Conservation (phyloP, 306 rosid species). For the Begonia loranthoides region DNA sequence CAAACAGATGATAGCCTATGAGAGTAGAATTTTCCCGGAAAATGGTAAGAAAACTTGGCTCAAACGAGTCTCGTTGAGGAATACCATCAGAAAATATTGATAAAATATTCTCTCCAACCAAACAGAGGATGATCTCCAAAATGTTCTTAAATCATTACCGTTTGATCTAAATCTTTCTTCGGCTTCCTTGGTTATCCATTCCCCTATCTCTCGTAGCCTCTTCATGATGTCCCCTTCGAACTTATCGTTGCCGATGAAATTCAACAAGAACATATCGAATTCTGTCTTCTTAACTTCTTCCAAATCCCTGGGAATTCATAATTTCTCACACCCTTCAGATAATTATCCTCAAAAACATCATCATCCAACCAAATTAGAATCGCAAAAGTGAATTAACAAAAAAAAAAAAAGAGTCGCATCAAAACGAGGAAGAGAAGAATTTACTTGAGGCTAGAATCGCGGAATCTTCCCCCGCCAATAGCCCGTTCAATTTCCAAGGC, state of each 20-base stretch:
- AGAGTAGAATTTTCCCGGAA: too few species aligned
- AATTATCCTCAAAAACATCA: neutral
- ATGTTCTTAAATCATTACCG: constrained; percentile 16
- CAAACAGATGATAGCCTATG: neutral
- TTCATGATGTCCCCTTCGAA: constrained; percentile 58
- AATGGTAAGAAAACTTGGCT: too few species aligned
- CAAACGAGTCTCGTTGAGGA: too few species aligned
- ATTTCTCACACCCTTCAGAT: neutral
- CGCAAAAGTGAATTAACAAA: neutral
- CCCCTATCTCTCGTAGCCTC: constrained; percentile 62
- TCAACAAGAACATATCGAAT: constrained; percentile 40
- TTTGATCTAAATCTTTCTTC: constrained; percentile 35
- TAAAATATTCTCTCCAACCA: neutral
- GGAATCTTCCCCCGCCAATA: constrained; percentile 74
- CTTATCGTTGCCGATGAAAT: constrained; percentile 18
- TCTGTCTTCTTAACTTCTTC: constrained; percentile 29
- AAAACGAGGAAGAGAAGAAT: neutral
- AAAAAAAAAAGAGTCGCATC: neutral
- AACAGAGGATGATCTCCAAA: neutral
- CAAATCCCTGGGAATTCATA: constrained; percentile 20
- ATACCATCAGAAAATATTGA: neutral
- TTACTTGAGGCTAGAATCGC: constrained; percentile 50
- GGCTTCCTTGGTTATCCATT: constrained; percentile 35
- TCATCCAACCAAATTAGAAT: neutral
- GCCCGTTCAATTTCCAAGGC: constrained; percentile 55